These are phyloP conservation scores for Boletales sp. DNA, from an alignment of 768 basidiomycete species.

Conservation along the genomic window DNA sequence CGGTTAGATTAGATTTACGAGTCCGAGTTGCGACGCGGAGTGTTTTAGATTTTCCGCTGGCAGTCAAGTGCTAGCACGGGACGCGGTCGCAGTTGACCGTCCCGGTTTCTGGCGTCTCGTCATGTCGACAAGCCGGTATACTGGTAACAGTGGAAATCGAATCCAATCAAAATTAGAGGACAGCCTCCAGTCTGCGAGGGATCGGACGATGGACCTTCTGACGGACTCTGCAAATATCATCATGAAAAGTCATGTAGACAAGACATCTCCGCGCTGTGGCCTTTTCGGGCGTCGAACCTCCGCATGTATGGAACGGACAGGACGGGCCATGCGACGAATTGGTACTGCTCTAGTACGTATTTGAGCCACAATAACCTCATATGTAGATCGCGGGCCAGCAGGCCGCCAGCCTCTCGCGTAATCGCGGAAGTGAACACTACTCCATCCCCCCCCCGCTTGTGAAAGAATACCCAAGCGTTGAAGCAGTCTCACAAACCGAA, in stretches of 20 bases:
- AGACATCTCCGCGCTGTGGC: constrained; percentile 27
- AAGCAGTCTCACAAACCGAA: too few relatives aligned
- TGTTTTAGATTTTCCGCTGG: too few relatives aligned
- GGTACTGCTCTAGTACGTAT: constrained; percentile 14
- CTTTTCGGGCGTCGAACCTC: constrained; percentile 27
- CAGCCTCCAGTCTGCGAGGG: constrained; percentile 11
- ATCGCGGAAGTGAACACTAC: constrained; percentile 25
- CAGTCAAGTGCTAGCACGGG: too few relatives aligned
- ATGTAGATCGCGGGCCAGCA: constrained; percentile 16
- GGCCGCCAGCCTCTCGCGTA: constrained; percentile 20
- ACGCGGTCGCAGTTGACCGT: too few relatives aligned
- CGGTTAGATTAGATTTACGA: constrained; percentile 28
- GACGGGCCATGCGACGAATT: constrained; percentile 17
- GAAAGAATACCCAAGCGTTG: too few relatives aligned
- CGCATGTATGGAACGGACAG: constrained; percentile 29
- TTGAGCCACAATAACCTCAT: constrained; percentile 15
- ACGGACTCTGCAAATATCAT: constrained; percentile 2
- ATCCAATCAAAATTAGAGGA: constrained; percentile 10
- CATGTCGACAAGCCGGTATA: constrained; percentile 20
- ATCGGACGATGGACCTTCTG: constrained; percentile 17
- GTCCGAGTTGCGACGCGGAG: constrained; percentile 3
- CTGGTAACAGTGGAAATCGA: constrained; percentile 1
- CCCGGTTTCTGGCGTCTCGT: constrained; percentile 2
- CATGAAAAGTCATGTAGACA: constrained; percentile 15
- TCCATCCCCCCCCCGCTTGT: not conserved